phyloP scores from a whole-genome alignment of 495 filamentous ascomycete genomes.

The Neurospora sp. region DNA sequence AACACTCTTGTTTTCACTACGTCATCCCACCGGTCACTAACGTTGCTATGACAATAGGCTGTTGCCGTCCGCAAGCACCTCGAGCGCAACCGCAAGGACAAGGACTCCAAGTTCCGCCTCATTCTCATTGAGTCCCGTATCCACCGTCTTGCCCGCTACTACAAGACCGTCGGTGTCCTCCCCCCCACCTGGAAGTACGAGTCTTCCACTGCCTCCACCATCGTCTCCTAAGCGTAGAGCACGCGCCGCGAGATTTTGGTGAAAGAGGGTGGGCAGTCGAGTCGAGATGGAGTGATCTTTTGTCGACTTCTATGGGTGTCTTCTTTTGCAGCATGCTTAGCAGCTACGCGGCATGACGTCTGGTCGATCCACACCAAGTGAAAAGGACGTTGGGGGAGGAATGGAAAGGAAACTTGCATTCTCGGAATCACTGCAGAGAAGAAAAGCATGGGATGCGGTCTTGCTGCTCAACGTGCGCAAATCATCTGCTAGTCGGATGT shows the following conservation, averaged over 20 bases:
- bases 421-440: conserved; percentile 11
- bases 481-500: neutral
- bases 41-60: conserved; percentile 42
- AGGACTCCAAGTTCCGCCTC: conserved; percentile 98
- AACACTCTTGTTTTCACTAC: neutral
- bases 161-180: conserved; percentile 97
- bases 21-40: neutral
- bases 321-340: conserved; percentile 11
- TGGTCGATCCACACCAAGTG: neutral
- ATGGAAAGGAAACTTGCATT: conserved; percentile 27
- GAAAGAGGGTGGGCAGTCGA: neutral
- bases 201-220: conserved; percentile 53
- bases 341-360: neutral
- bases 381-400: conserved; percentile 17
- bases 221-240: conserved; percentile 46
- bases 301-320: conserved; percentile 6
- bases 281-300: conserved; percentile 8
- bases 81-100: conserved; percentile 99
- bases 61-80: conserved; percentile 99
- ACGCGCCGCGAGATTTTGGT: neutral
- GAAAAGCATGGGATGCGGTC: neutral
- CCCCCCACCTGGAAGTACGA: conserved; percentile 98
- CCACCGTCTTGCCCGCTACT: conserved; percentile 89
- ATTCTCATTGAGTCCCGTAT: conserved; percentile 99
- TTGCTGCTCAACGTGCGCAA: neutral